Conservation (phyloP, 2,329 filamentous ascomycete species). For the Didymella sp. region DNA sequence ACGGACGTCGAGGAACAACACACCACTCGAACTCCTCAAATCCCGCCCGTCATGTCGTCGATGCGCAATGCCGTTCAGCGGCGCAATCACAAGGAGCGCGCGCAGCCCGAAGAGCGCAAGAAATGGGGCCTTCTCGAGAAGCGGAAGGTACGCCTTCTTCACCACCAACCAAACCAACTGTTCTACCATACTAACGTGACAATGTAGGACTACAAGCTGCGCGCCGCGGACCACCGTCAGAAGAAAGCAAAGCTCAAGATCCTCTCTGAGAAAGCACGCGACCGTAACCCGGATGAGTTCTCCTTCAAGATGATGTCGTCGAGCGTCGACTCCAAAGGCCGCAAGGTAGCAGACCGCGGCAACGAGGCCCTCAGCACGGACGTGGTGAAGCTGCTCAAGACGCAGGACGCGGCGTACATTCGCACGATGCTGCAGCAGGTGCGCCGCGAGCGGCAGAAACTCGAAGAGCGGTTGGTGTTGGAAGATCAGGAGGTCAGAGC, state of each 20-base stretch:
- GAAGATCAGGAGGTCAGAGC: conserved; percentile 52
- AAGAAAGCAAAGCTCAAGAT: conserved; percentile 67
- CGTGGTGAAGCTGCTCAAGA: conserved; percentile 69
- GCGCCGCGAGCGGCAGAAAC: conserved; percentile 60
- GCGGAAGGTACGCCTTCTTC: conserved; percentile 70
- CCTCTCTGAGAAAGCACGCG: conserved; percentile 65
- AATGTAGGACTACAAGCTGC: conserved; percentile 67
- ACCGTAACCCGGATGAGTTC: conserved; percentile 72
- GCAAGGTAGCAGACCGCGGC: conserved; percentile 54
- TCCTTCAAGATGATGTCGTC: conserved; percentile 68
- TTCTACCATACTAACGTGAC: background rate
- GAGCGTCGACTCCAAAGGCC: conserved; percentile 55
- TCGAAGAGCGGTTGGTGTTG: conserved; percentile 51
- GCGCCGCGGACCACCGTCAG: conserved; percentile 67
- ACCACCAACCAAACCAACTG: too few species aligned
- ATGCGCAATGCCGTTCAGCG: conserved; percentile 62
- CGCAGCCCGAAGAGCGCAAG: conserved; percentile 81
- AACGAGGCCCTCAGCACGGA: conserved; percentile 59
- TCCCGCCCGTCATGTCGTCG: conserved; percentile 36
- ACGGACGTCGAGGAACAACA: too few species aligned
- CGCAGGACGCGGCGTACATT: conserved; percentile 69
- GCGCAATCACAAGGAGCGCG: conserved; percentile 88
- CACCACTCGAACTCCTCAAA: background rate
- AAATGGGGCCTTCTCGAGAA: conserved; percentile 95
- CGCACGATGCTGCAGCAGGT: conserved; percentile 64